Percentiles rank a stretch among this genome's conserved stretches.
Conservation (phyloP, 352 stramenopile species). For the Globisporangium orthogonon region DNA sequence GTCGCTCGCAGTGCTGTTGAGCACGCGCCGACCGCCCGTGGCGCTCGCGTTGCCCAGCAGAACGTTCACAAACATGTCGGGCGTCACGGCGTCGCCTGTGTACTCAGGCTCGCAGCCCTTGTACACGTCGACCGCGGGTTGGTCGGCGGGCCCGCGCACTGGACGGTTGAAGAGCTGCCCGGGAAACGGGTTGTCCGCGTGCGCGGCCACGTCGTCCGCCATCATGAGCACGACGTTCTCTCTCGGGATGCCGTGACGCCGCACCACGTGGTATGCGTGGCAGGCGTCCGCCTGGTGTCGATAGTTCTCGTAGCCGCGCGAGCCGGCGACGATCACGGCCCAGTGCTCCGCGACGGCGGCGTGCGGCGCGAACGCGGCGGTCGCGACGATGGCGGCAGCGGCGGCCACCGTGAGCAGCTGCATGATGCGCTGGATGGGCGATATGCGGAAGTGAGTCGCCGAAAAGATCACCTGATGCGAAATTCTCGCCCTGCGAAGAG, state of each 20-base stretch:
- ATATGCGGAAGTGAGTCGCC: too few species aligned
- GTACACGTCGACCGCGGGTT: conserved; percentile 79
- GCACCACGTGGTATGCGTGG: conserved; percentile 89
- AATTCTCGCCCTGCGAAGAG: too few species aligned
- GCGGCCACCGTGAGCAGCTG: not conserved
- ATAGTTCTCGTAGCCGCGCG: conserved; percentile 89
- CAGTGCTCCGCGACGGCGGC: conserved; percentile 68
- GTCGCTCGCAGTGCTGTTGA: conserved; percentile 79
- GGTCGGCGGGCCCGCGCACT: conserved; percentile 24
- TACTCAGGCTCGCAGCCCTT: conserved; percentile 78
- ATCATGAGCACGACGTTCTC: conserved; percentile 92
- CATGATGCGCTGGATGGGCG: too few species aligned
- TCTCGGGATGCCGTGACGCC: conserved; percentile 74
- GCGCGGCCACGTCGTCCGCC: conserved; percentile 87
- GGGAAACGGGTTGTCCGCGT: conserved; percentile 79
- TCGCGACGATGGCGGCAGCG: not conserved
- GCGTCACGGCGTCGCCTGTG: conserved; percentile 68
- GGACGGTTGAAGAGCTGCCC: conserved; percentile 89
- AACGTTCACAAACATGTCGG: conserved; percentile 85
- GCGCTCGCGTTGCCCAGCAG: conserved; percentile 67
- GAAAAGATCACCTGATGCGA: too few species aligned
- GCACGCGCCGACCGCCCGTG: conserved; percentile 63
- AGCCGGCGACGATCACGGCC: conserved; percentile 89
- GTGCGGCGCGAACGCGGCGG: not conserved
- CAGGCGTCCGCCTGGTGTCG: conserved; percentile 87